Conservation (phyloP, 805 yeast genomes). For the Nematodospora valgi region DNA sequence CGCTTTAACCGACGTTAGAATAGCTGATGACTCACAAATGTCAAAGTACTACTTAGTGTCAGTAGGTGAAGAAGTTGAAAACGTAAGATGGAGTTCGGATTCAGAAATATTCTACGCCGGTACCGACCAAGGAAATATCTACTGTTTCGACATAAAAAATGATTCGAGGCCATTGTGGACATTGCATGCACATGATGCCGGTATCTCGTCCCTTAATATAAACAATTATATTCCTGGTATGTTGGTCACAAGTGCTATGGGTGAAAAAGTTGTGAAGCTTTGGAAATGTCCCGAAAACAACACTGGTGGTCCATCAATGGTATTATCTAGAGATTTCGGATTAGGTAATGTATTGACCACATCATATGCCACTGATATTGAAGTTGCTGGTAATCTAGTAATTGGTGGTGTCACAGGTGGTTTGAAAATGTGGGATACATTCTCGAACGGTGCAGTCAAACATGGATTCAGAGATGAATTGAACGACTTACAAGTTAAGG, state of each 20-base stretch:
- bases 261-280: slow-evolving; percentile 79
- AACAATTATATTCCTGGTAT: slow-evolving; percentile 67
- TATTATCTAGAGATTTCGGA: slow-evolving; percentile 85
- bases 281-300: slow-evolving; percentile 68
- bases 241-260: slow-evolving; percentile 85
- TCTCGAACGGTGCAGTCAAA: slow-evolving; percentile 78
- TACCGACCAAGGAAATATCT: slow-evolving; percentile 86
- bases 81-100: slow-evolving; percentile 66
- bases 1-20: slow-evolving; percentile 83
- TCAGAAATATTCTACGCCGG: slow-evolving; percentile 71
- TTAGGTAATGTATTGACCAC: slow-evolving; percentile 87
- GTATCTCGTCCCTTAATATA: slow-evolving; percentile 76
- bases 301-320: slow-evolving; percentile 75
- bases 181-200: slow-evolving; percentile 94
- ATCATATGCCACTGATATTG: slow-evolving; percentile 82
- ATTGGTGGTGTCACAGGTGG: slow-evolving; percentile 86
- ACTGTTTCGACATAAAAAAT: slow-evolving; percentile 80
- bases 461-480: slow-evolving; percentile 61
- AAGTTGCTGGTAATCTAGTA: slow-evolving; percentile 77
- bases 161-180: slow-evolving; percentile 82
- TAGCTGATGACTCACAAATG: slow-evolving; percentile 58
- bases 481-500: slow-evolving; percentile 48
- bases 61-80: slow-evolving; percentile 80
- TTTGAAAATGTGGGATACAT: slow-evolving; percentile 89
- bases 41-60: slow-evolving; percentile 62